These are phyloP conservation scores for Ceratonia siliqua DNA, from an alignment of 306 rosid genomes.

Conservation along the genomic window DNA sequence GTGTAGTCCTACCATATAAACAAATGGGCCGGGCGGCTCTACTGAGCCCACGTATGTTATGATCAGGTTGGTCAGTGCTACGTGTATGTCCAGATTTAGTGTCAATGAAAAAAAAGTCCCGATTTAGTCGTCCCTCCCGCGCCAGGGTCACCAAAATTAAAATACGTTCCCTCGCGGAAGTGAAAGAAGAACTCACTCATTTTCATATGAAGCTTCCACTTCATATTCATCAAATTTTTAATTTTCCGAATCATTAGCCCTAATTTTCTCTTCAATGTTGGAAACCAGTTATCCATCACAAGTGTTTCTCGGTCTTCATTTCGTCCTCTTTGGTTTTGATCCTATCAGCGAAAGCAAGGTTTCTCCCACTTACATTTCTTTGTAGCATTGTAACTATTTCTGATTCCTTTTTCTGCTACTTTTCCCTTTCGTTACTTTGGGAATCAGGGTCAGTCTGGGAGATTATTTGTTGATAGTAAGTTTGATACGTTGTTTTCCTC, in stretches of 20 bases:
- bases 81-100: not conserved
- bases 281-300: slow-evolving; percentile 42
- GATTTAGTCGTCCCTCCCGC: slow-evolving; percentile 30
- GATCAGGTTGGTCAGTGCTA: not conserved
- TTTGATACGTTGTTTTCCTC: not conserved
- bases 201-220: no score
- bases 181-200: not conserved
- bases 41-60: not conserved
- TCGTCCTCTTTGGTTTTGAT: slow-evolving; percentile 68
- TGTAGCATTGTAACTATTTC: not conserved
- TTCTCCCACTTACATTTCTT: not conserved
- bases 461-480: not conserved
- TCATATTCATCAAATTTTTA: not conserved
- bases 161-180: slow-evolving; percentile 16
- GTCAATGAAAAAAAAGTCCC: no score
- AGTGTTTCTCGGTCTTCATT: slow-evolving; percentile 61
- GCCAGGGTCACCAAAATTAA: slow-evolving; percentile 35
- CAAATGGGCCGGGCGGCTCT: not conserved
- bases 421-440: not conserved
- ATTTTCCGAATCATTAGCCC: not conserved
- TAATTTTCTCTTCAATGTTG: slow-evolving; percentile 35
- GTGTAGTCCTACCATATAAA: no score
- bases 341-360: slow-evolving; percentile 59
- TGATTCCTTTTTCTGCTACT: not conserved
- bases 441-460: not conserved